Conservation (phyloP, 1,284 basidiomycete genomes). For the Microbotryum lychnidis-dioicae region DNA sequence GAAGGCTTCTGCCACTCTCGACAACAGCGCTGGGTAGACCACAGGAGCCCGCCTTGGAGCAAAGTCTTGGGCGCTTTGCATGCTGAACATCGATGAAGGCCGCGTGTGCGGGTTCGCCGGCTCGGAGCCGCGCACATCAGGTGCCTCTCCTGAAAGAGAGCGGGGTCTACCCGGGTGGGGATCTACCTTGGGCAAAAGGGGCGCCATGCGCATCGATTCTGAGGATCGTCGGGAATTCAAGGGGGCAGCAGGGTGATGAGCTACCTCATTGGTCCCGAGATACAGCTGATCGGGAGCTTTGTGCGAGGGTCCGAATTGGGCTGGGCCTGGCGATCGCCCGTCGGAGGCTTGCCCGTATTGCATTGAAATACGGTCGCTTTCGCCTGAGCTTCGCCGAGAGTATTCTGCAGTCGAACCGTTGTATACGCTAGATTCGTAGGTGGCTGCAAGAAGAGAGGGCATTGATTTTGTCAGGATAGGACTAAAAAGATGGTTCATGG, state of each 20-base stretch:
- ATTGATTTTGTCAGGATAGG: not conserved
- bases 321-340: slow-evolving; percentile 3
- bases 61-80: not conserved
- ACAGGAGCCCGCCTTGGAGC: slow-evolving; percentile 12
- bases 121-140: slow-evolving; percentile 8
- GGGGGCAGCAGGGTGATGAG: slow-evolving; percentile 9
- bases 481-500: not conserved
- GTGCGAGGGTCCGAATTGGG: not conserved
- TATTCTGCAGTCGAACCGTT: not conserved
- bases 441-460: not conserved
- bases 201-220: slow-evolving; percentile 31
- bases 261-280: not conserved
- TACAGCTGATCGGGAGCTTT: slow-evolving; percentile 16
- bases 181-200: slow-evolving; percentile 18
- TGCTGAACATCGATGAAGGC: not conserved
- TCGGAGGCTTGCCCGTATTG: slow-evolving; percentile 2
- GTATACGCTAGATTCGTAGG: too few relatives aligned
- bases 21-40: slow-evolving; percentile 87
- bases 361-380: slow-evolving; percentile 20
- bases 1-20: slow-evolving; percentile 89
- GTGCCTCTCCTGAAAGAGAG: slow-evolving; percentile 26
- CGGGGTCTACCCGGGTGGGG: slow-evolving; percentile 20
- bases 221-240: slow-evolving; percentile 22
- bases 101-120: not conserved
- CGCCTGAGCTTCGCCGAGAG: slow-evolving; percentile 22